Evolutionary conservation across 768 basidiomycete species (phyloP).

Genomic region (Amanita rimosa): DNA sequence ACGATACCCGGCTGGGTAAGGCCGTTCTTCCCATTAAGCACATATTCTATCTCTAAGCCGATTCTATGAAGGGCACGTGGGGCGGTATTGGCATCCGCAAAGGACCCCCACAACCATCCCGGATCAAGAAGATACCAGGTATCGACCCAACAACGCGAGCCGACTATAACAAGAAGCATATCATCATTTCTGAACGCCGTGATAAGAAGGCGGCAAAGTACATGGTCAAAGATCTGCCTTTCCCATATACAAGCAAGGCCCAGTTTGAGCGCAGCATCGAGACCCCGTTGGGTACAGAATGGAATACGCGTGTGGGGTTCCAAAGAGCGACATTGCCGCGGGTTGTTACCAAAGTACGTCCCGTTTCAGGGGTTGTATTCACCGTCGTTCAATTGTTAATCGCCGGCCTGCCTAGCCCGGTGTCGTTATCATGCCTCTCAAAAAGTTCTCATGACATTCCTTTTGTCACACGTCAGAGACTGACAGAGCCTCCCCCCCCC

Average conservation of each 20-base stretch:
- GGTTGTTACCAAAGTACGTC: conserved; percentile 68
- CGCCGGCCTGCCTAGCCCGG: conserved; percentile 2
- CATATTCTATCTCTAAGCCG: conserved; percentile 4
- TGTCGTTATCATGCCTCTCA: conserved; percentile 3
- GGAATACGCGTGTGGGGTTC: conserved; percentile 84
- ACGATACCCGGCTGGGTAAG: conserved; percentile 93
- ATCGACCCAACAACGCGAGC: conserved; percentile 70
- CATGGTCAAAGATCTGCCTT: conserved; percentile 82
- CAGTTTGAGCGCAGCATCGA: conserved; percentile 86
- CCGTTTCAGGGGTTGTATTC: not conserved
- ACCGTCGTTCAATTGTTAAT: not conserved
- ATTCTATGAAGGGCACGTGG: conserved; percentile 69
- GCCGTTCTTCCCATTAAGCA: conserved; percentile 3
- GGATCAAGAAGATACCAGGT: conserved; percentile 76
- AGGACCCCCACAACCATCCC: conserved; percentile 48
- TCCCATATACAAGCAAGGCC: conserved; percentile 87
- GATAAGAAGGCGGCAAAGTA: conserved; percentile 93
- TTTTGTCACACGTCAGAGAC: not conserved
- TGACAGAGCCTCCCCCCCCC: no score
- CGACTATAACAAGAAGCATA: conserved; percentile 75
- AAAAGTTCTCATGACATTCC: conserved; percentile 3
- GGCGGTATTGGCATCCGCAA: conserved; percentile 66
- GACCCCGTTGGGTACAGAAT: conserved; percentile 77
- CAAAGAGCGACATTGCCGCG: conserved; percentile 76
- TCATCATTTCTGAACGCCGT: conserved; percentile 92